Conservation (phyloP, 345 rosid genomes). For the Lumnitzera racemosa region DNA sequence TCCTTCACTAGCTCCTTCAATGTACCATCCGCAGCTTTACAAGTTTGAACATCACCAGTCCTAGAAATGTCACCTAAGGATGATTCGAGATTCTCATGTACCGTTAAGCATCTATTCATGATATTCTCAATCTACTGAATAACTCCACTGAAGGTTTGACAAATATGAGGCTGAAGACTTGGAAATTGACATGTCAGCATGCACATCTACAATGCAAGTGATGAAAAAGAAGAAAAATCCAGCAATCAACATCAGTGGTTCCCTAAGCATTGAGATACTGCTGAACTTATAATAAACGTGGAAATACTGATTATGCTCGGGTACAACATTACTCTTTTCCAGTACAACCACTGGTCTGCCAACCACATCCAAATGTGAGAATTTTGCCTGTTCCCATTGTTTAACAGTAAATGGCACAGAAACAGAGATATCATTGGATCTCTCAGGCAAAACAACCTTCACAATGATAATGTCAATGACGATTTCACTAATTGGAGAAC, state of each 20-base stretch:
- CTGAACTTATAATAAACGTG: slow-evolving; percentile 93
- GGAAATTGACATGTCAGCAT: slow-evolving; percentile 84
- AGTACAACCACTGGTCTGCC: slow-evolving; percentile 86
- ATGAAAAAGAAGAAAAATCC: slow-evolving; percentile 74
- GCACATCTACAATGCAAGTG: slow-evolving; percentile 62
- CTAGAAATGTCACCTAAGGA: slow-evolving; percentile 85
- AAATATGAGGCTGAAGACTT: slow-evolving; percentile 85
- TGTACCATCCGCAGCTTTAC: slow-evolving; percentile 65
- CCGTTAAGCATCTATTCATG: slow-evolving; percentile 51
- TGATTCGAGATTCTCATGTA: slow-evolving; percentile 81
- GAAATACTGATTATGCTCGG: slow-evolving; percentile 84
- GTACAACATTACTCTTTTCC: slow-evolving; percentile 69
- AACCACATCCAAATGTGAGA: slow-evolving; percentile 78
- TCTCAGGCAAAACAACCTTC: slow-evolving; percentile 97
- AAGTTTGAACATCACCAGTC: slow-evolving; percentile 83
- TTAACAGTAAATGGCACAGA: slow-evolving; percentile 68
- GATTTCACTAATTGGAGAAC: slow-evolving; percentile 68
- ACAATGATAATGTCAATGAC: slow-evolving; percentile 66
- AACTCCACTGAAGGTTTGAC: slow-evolving; percentile 85
- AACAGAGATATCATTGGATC: slow-evolving; percentile 56
- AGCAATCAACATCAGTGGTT: slow-evolving; percentile 80
- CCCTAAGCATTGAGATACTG: slow-evolving; percentile 65
- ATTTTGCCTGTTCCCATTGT: slow-evolving; percentile 63
- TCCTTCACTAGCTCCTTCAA: slow-evolving; percentile 82
- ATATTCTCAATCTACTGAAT: slow-evolving; percentile 55